Evolutionary conservation across 2,329 filamentous ascomycete genomes (phyloP), one percentile per base, ranked within the genome.

Genomic region (Alternaria metachromatica): DNA sequence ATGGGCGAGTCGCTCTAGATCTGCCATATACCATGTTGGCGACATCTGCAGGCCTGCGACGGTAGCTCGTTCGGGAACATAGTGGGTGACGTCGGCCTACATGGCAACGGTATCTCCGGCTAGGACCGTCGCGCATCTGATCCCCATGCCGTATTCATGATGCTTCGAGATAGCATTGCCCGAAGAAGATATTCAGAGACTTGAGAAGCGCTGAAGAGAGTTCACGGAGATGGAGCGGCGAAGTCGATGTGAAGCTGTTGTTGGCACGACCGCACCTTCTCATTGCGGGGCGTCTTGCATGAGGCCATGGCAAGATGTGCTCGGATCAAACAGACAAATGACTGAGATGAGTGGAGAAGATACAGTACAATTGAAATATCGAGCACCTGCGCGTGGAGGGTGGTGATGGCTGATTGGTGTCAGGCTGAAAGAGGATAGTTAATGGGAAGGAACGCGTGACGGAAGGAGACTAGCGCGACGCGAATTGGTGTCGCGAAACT

Each of bases 381-480:
- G 30, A 4, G 49, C 28, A 11, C 11, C n/a, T 2, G 20, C 13
- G 20, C 25, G 21, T 23, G 18, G 15, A 26, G 5, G 10, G 3
- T 11, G 9, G 26, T 10, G 21, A 48, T 7, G 46, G n/a, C 9
- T 28, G 28, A 26, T 15, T 15, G 45, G 20, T 28, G 60, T 59
- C 71, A 74, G 63, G 45, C 70, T 64, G 55, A 62, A 64, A 72
- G 53, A 53, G 67, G 70, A 63, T 48, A 46, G 18, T 46, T 70
- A 64, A 73, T 70, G 62, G 65, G 41, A 15, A 30, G 33, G 49
- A 46, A 72, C 67, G 68, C 70, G 67, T 68, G 62, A 58, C 51
- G 46, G 26, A 69, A 65, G 12, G 21, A 41, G 67, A 57, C 48
- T 70, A 71, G 69, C 63, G 67, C 11, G 28, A 63, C 64, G 55